Conservation (phyloP, 805 yeast species). For the Wickerhamiella domercqiae region DNA sequence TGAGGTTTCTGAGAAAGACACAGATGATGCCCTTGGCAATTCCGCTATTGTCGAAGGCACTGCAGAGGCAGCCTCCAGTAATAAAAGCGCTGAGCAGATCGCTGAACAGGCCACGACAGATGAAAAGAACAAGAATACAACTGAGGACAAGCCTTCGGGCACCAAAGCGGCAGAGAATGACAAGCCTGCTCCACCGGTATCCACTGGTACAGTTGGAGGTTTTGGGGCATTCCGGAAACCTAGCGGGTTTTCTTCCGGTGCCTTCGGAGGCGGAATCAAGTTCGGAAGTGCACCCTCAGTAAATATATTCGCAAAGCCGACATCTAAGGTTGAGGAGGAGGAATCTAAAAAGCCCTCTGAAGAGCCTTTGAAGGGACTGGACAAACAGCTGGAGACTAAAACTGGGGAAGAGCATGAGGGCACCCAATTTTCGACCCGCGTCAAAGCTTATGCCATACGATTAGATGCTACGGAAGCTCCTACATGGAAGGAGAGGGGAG, state of each 20-base stretch:
- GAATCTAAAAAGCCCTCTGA: background rate
- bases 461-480: slow-evolving; percentile 48
- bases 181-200: background rate
- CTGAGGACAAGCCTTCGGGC: background rate
- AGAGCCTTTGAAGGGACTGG: background rate
- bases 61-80: no score
- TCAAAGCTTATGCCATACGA: slow-evolving; percentile 52
- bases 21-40: no score
- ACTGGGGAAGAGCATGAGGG: slow-evolving; percentile 89
- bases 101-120: background rate
- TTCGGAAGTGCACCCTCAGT: background rate
- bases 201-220: slow-evolving; percentile 1
- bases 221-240: slow-evolving; percentile 1
- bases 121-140: no score
- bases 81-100: background rate
- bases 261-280: background rate
- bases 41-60: no score
- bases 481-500: slow-evolving; percentile 89
- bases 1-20: no score
- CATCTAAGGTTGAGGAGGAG: no score
- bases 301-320: no score
- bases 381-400: slow-evolving; percentile 1
- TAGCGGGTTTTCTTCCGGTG: no score
- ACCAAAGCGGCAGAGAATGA: background rate
- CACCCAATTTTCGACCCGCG: slow-evolving; percentile 50